Base-by-base conservation (phyloP, 139 green algal species). In the Tetradesmus obliquus region DNA sequence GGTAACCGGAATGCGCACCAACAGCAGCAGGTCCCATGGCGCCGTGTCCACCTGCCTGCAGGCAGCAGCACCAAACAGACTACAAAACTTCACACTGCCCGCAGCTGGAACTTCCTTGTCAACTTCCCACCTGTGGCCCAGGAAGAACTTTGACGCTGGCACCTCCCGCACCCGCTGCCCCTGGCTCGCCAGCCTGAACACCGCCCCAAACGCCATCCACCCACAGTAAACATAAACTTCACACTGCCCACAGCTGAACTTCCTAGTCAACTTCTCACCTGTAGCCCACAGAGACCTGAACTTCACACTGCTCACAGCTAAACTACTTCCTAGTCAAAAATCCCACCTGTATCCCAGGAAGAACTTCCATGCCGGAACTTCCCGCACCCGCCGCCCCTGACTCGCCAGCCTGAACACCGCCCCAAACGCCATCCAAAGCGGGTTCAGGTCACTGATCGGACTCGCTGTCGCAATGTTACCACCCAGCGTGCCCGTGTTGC, bases 381-480 rank as follows among this genome's bases (percentile, higher is more conserved):
- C 54, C 90, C 91, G 32, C 69, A 84, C 5, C 57, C 90, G 62
- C 55, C 87, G 83, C 72, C 87, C 94, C 72, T 95, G 62, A 12
- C 92, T 94, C 2, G 60, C 90, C 15, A 96, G 72, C 2, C 84
- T 91, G 91, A 99, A 99, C 2, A 79, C 93, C 22, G 97, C 93
- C n/a, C 94, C 93, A 55, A 88, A 87, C 0, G 97, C 96, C 93
- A 99, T 98, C 95, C 96, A 98, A 12, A 99, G 74, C 7, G 98
- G 98, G 93, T 99, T 99, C 17, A 99, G 93, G 92, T 99, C 98
- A 4, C 95, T 98, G 93, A 99, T 99, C 88, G 98, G 98, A 84
- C 90, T 96, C 55, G 94, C 98, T 13, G 98, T 99, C 72, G 94
- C 93, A 62, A 99, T 96, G 94, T 99, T 99, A 80, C 98, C 98